These are phyloP conservation scores for Tubosaeta sp. DNA, from an alignment of 768 basidiomycete genomes.

Conservation along the genomic window DNA sequence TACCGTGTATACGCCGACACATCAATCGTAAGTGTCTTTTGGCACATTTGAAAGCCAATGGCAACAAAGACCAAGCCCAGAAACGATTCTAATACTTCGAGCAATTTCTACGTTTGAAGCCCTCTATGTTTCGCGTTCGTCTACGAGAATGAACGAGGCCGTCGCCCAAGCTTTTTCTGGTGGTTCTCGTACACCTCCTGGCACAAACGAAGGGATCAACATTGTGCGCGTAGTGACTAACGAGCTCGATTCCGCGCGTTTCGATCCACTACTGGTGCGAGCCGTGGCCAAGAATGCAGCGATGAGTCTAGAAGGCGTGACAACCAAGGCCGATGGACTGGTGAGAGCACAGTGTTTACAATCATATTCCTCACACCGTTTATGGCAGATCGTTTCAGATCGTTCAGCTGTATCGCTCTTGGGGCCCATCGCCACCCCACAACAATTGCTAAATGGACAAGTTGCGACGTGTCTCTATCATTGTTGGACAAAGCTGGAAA, in stretches of 20 bases:
- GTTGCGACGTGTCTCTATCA: constrained; percentile 62
- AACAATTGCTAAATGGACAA: constrained; percentile 74
- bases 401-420: constrained; percentile 70
- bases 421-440: constrained; percentile 74
- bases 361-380: not conserved
- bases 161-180: constrained; percentile 73
- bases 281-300: constrained; percentile 73
- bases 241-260: constrained; percentile 54
- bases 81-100: constrained; percentile 84
- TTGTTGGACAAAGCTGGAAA: constrained; percentile 24
- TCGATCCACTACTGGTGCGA: constrained; percentile 79
- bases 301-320: constrained; percentile 64
- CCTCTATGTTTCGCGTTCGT: constrained; percentile 82
- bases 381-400: constrained; percentile 57
- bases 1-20: constrained; percentile 77
- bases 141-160: constrained; percentile 78
- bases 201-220: constrained; percentile 69
- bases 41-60: constrained; percentile 2
- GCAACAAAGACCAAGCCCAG: constrained; percentile 54
- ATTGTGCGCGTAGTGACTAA: constrained; percentile 78
- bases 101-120: constrained; percentile 81
- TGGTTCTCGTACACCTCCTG: constrained; percentile 66
- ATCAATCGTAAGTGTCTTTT: constrained; percentile 64
- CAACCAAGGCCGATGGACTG: constrained; percentile 60
- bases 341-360: constrained; percentile 39